These are phyloP conservation scores for Coemansia sp. DNA, from an alignment of 192 early-diverging fungal species.

Conservation along the genomic window DNA sequence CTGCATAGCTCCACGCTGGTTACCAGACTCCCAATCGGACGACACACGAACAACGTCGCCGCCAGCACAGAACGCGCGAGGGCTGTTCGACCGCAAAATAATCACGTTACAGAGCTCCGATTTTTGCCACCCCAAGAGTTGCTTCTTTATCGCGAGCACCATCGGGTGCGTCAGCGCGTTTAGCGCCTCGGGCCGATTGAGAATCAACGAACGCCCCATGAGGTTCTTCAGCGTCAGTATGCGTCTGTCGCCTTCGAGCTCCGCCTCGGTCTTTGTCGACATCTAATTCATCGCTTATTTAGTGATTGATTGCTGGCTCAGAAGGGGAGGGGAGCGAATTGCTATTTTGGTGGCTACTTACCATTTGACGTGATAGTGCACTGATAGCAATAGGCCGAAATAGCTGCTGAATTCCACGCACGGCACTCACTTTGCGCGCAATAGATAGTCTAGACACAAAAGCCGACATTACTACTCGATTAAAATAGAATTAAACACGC, in stretches of 20 bases:
- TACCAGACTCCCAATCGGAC: slow-evolving; percentile 36
- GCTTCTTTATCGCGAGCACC: slow-evolving; percentile 75
- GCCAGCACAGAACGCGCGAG: slow-evolving; percentile 88
- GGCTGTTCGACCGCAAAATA: slow-evolving; percentile 72
- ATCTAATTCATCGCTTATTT: slow-evolving; percentile 5
- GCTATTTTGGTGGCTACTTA: neutral
- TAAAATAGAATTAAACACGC: neutral
- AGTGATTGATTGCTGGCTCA: neutral
- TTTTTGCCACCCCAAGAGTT: slow-evolving; percentile 84
- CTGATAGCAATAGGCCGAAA: neutral
- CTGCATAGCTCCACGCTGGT: slow-evolving; percentile 54
- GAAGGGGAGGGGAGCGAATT: too few relatives aligned
- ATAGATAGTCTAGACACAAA: neutral
- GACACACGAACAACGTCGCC: slow-evolving; percentile 71
- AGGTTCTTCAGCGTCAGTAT: slow-evolving; percentile 40
- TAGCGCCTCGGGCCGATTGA: slow-evolving; percentile 76
- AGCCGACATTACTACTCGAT: neutral
- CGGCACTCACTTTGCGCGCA: neutral
- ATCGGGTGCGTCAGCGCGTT: slow-evolving; percentile 87
- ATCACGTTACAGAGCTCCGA: slow-evolving; percentile 88
- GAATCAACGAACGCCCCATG: slow-evolving; percentile 61
- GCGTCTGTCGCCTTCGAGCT: slow-evolving; percentile 32
- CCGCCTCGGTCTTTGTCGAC: slow-evolving; percentile 4
- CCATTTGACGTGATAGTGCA: neutral
- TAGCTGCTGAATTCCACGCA: neutral